Base-by-base conservation (phyloP, 2,329 filamentous ascomycete genomes). In the Ceratocystis destructans region DNA sequence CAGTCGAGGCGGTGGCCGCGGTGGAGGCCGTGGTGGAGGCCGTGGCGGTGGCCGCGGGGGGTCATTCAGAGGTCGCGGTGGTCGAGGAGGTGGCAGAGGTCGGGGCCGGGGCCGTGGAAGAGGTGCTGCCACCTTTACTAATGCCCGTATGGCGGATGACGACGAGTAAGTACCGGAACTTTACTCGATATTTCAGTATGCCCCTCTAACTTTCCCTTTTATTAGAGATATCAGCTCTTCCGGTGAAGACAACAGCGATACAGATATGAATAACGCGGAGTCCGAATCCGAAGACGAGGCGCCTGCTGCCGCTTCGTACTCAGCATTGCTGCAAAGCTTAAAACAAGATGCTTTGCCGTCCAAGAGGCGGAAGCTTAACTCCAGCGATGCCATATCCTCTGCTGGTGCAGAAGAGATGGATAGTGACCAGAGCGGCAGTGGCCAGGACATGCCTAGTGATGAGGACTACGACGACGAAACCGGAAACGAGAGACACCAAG, bases 361-460 rank as follows among this genome's bases (percentile, higher is more conserved):
- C 1, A 87, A 87, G 72, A 78, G 82, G 72, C 78, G 83, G 66
- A 87, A 86, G 71, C 69, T 86, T 7, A 78, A 79, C 28, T 77
- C 80, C 62, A 69, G 68, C 61, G 70, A 71, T 63, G 55, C 67
- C 45, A 50, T 71, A 61, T 64, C 71, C 65, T 65, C 70, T 62
- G 65, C 70, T 68, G 64, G 63, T 59, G 68, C 66, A 2, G 71
- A 72, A 31, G 67, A 28, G 6, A 17, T 8, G 61, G 45, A 20
- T n/a, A 41, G 70, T 37, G 66, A 65, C 6, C 71, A 72, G 37
- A 70, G 70, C 12, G 65, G 68, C 37, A 69, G 48, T 25, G 64
- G 15, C 10, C 53, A 44, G 28, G 61, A 20, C 7, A 55, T 70
- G 28, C 68, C 68, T 28, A 65, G 66, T 5, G 70, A 69, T 10